Base-by-base conservation (phyloP, 2,329 filamentous ascomycete genomes). In the Stagonosporopsis rhizophila region DNA sequence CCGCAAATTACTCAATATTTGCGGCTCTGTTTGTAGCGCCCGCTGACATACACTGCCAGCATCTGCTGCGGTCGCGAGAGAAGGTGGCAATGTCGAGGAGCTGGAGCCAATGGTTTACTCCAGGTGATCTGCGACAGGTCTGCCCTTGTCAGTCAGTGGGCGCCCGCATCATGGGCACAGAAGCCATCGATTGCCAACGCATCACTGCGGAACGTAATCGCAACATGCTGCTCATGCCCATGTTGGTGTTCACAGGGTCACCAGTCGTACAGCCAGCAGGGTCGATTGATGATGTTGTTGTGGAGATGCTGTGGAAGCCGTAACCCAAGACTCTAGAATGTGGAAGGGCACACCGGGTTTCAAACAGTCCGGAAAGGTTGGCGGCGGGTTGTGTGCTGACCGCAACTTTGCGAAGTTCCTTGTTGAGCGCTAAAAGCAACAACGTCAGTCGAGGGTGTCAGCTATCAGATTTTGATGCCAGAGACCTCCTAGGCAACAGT, bases 101-200 rank as follows among this genome's bases (percentile, higher is more conserved):
- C 67, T 66, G 64, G 68, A 68, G 63, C 71, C 70, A 73, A 69
- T 74, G 55, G 67, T 71, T 72, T 66, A 44, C 47, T 51, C 47
- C 53, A 56, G 17, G 47, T 52, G 53, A 56, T 56, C 53, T 56
- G 59, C 60, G 56, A 55, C 51, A 55, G 45, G 46, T 44, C 50
- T 58, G 58, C 45, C 54, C 58, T 56, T 55, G 38, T 59, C 45
- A 52, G 59, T 45, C 27, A 55, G 56, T 52, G 49, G 58, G 38
- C 55, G 44, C 37, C 42, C 40, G 50, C 50, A 61, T 58, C 39
- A 40, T 47, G 47, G 42, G 52, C 38, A 40, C 27, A 38, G 48
- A 49, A 47, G 52, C 53, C 38, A 44, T 56, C 50, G 55, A 57
- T 23, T 63, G 68, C 68, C 69, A 72, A 54, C 68, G 59, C 70